phyloP scores from a whole-genome alignment of 225 moss, liverwort and hornwort genomes.

The Polytrichum commune region DNA sequence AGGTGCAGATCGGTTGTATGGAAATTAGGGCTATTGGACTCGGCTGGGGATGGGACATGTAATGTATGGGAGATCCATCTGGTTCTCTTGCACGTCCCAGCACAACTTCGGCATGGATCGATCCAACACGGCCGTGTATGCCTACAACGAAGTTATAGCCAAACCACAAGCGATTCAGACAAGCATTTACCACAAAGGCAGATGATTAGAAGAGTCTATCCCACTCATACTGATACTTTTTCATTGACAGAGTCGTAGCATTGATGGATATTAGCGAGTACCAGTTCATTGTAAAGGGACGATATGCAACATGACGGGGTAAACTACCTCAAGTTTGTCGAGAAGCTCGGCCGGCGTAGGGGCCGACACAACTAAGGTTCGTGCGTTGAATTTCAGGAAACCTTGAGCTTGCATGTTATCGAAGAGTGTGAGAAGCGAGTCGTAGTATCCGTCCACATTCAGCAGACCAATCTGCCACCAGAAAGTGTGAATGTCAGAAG shows the following conservation, averaged over 20 bases:
- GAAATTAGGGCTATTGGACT: too few species aligned
- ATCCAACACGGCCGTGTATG: slow-evolving; percentile 7
- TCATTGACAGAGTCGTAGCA: too few species aligned
- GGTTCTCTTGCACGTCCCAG: not conserved
- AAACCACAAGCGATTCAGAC: too few species aligned
- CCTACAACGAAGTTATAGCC: not conserved
- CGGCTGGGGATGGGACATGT: too few species aligned
- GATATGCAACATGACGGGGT: not conserved
- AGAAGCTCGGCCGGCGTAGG: slow-evolving; percentile 82
- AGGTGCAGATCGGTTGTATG: too few species aligned
- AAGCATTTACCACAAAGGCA: too few species aligned
- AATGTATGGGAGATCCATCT: too few species aligned
- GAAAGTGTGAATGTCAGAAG: too few species aligned
- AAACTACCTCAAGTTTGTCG: slow-evolving; percentile 70
- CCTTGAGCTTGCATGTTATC: slow-evolving; percentile 89
- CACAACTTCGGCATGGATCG: slow-evolving; percentile 1
- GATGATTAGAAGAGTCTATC: too few species aligned
- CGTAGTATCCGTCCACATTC: slow-evolving; percentile 91
- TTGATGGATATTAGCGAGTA: not conserved
- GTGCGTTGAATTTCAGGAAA: slow-evolving; percentile 64
- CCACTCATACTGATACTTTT: too few species aligned
- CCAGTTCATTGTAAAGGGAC: not conserved
- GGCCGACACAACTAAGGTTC: slow-evolving; percentile 81
- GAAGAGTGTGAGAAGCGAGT: slow-evolving; percentile 69
- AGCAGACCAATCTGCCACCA: slow-evolving; percentile 71